Base-by-base conservation (phyloP, 306 rosid genomes). In the Quercus suber region DNA sequence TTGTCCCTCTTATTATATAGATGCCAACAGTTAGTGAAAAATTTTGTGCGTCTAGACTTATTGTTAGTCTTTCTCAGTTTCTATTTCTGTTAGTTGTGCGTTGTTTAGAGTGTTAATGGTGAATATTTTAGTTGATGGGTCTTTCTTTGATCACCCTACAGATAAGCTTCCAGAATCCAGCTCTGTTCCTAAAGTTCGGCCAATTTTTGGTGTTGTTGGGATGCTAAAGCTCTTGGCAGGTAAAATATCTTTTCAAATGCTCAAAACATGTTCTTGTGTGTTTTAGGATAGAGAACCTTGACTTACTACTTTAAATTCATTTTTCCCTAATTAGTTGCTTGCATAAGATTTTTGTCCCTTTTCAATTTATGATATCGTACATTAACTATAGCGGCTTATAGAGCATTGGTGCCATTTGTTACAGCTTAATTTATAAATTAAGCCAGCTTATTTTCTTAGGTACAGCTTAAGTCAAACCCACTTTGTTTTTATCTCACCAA, bases 201-300 rank as follows among this genome's bases (percentile, higher is more conserved):
- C 94, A 0, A 89, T 95, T 75, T 95, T 87, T 23, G 98, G 99
- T 69, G 88, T 95, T 10, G 87, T 89, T 76, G 99, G 99, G 76
- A 87, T 93, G 87, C 83, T 95, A 71, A 95, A 87, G 91, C 98
- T 95, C 41, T 59, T 93, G 85, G 91, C 94, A 78, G 97, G 98
- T 92, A 84, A 86, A 83, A 76, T 45, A 78, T 84, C 82, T 76
- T 82, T 31, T 63, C n/a, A 53, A 73, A 75, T 33, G 72, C 67
- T 67, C 57, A 56, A 27, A 49, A 73, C 41, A 15, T 64, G 19
- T 64, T 64, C 14, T 31, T 63, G 18, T 15, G 15, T 63, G 69
- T 69, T 53, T 41, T 52, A n/a, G 33, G 21, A 45, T 52, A 60
- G 25, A 15, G 65, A 68, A 33, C 55, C 19, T n/a, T 55, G 6